Evolutionary conservation across 2,329 filamentous ascomycete species (phyloP), one percentile per base, ranked within the genome.

Genomic region (Fusarium napiforme): DNA sequence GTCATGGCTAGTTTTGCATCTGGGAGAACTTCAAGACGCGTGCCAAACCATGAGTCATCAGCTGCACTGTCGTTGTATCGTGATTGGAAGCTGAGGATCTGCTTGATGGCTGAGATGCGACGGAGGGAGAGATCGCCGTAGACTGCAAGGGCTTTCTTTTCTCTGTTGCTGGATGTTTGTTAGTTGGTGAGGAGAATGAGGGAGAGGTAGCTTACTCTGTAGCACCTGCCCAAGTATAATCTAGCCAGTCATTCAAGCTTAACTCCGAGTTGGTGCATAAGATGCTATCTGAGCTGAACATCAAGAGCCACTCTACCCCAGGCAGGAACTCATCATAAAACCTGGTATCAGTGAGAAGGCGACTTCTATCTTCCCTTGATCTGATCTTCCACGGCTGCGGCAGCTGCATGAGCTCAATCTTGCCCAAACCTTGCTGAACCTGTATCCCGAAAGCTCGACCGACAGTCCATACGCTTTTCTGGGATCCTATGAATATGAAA

Each of bases 171-270:
- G 11, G 21, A 50, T 2, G 4, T 2, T 2, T 7, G 30, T 50
- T 23, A 49, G 28, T 32, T 12, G 10, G 1, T 18, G 3, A 3
- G 18, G 9, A 9, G 1, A 1, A 12, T 9, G 2, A 3, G 7
- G 4, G 8, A 23, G 4, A 4, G 19, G 10, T 5, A 14, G 0
- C 5, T 34, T 50, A 50, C 47, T 34, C 16, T 5, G 47, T 5
- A 19, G 47, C n/a, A 4, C 47, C 47, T 4, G 30, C 47, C 47
- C 47, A 52, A 19, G 30, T 36, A 2, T 23, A 52, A 10, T 34
- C 11, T 0, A 52, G 1, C 47, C 47, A 52, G n/a, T 52, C 47
- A 8, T 52, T 52, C 2, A 52, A 1, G 8, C 47, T 36, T 15
- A 23, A 2, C 21, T 52, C 30, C 2, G 47, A 23, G n/a, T 52